These are phyloP conservation scores for Bisporella sp. DNA, from an alignment of 2,329 filamentous ascomycete genomes.

Conservation along the genomic window DNA sequence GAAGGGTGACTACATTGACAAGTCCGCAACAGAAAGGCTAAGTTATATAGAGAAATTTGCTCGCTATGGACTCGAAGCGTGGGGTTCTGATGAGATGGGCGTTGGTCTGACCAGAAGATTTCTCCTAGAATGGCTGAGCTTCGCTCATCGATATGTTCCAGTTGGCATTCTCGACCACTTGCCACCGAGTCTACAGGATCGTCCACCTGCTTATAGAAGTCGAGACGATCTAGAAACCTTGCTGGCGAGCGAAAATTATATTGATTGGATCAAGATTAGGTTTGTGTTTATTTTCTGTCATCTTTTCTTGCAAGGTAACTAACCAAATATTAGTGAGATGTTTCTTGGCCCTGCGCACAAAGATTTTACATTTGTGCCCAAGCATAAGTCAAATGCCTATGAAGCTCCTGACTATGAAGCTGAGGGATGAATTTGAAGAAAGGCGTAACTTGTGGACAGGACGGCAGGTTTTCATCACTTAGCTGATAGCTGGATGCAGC, in stretches of 20 bases:
- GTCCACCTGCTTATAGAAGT: constrained; percentile 76
- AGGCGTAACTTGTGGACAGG: too few relatives aligned
- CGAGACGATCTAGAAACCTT: constrained; percentile 92
- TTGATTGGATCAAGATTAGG: constrained; percentile 99
- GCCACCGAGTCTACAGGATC: constrained; percentile 81
- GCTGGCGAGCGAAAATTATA: constrained; percentile 82
- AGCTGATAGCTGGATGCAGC: too few relatives aligned
- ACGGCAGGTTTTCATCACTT: too few relatives aligned
- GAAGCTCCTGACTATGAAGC: constrained; percentile 58
- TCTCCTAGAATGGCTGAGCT: constrained; percentile 92
- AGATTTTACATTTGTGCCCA: constrained; percentile 90
- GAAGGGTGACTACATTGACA: constrained; percentile 88
- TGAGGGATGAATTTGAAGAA: constrained; percentile 44
- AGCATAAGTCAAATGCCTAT: constrained; percentile 94
- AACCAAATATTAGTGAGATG: constrained; percentile 66
- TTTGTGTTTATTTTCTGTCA: constrained; percentile 39
- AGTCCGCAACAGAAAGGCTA: constrained; percentile 81
- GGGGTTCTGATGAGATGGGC: constrained; percentile 93
- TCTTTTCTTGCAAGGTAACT: constrained; percentile 1
- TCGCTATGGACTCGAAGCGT: constrained; percentile 84
- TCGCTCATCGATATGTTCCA: constrained; percentile 85
- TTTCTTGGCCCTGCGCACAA: constrained; percentile 87
- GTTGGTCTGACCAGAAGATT: constrained; percentile 87
- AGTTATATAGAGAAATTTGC: constrained; percentile 82
- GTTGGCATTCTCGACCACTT: constrained; percentile 82